Percentiles rank a stretch among this genome's conserved stretches.
These are phyloP conservation scores for Asterella californica DNA, from an alignment of 225 moss, liverwort and hornwort genomes.

Conservation along the genomic window DNA sequence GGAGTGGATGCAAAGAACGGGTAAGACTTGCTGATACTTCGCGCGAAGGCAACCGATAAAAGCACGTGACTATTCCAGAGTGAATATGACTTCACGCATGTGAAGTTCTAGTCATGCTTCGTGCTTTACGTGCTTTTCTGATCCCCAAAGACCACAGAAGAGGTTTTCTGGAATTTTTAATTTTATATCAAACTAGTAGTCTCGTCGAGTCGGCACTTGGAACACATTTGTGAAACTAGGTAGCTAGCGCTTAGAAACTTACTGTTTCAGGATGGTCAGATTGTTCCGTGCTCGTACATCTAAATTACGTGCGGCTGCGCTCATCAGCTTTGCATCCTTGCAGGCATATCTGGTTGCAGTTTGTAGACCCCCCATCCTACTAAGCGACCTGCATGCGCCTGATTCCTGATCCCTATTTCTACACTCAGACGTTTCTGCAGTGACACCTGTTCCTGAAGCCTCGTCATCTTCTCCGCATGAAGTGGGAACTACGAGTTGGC, in stretches of 20 bases:
- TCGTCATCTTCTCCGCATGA: constrained; percentile 3
- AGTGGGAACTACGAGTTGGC: neutral
- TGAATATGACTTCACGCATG: too few species aligned
- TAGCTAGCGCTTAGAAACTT: neutral
- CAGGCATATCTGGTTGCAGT: constrained; percentile 54
- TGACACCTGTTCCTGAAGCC: neutral
- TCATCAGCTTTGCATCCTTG: constrained; percentile 65
- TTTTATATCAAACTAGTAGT: neutral
- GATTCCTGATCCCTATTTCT: constrained; percentile 17
- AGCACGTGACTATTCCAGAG: neutral
- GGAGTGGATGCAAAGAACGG: neutral
- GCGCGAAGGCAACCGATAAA: neutral
- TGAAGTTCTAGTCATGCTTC: neutral
- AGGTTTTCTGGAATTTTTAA: neutral
- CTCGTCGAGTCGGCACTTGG: neutral
- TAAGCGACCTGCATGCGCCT: constrained; percentile 8
- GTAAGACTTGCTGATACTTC: neutral
- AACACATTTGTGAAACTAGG: neutral
- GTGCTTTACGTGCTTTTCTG: neutral
- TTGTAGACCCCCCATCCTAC: constrained; percentile 48
- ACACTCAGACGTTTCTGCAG: neutral
- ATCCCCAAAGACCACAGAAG: neutral
- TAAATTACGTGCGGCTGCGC: constrained; percentile 65
- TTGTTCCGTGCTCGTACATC: constrained; percentile 83
- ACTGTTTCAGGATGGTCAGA: constrained; percentile 60